These are phyloP conservation scores for Ustilago hordei DNA, from an alignment of 1,284 basidiomycete species.

Conservation along the genomic window DNA sequence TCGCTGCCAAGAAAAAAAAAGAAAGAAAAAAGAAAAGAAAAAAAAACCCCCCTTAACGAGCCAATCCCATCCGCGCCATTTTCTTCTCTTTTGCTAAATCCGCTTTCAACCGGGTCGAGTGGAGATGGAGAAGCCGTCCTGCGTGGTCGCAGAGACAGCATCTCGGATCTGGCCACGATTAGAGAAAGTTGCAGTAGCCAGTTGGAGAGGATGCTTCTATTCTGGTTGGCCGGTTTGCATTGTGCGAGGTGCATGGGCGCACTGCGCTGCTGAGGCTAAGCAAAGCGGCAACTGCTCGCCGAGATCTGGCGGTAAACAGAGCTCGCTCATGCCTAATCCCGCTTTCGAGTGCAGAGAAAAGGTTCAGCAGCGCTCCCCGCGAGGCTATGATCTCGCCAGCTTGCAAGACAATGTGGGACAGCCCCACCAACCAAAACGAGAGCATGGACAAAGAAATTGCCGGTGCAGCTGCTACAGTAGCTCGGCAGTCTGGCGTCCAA, in stretches of 20 bases:
- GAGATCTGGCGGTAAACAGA: conserved; percentile 13
- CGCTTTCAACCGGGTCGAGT: conserved; percentile 1
- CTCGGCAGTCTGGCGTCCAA: not conserved
- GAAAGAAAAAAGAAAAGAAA: no score
- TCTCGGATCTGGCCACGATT: not conserved
- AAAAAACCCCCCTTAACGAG: not conserved
- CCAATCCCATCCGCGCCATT: conserved; percentile 20
- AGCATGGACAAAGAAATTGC: not conserved
- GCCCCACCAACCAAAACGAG: not conserved
- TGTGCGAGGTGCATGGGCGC: not conserved
- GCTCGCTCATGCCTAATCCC: not conserved
- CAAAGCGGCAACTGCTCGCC: not conserved
- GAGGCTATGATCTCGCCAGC: not conserved
- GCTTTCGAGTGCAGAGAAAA: not conserved
- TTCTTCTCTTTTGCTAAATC: conserved; percentile 1
- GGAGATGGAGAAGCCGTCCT: not conserved
- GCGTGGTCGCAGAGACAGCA: not conserved
- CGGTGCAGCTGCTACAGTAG: not conserved
- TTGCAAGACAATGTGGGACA: not conserved
- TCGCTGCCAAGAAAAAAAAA: not conserved
- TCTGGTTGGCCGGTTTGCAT: conserved; percentile 3
- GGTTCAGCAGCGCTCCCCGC: not conserved
- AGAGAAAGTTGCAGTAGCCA: not conserved
- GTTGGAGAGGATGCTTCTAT: not conserved
- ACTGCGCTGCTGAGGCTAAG: conserved; percentile 23